Percentiles rank a stretch among this genome's conserved stretches.
phyloP scores from a whole-genome alignment of 768 basidiomycete genomes.

The Tricholoma terreum region DNA sequence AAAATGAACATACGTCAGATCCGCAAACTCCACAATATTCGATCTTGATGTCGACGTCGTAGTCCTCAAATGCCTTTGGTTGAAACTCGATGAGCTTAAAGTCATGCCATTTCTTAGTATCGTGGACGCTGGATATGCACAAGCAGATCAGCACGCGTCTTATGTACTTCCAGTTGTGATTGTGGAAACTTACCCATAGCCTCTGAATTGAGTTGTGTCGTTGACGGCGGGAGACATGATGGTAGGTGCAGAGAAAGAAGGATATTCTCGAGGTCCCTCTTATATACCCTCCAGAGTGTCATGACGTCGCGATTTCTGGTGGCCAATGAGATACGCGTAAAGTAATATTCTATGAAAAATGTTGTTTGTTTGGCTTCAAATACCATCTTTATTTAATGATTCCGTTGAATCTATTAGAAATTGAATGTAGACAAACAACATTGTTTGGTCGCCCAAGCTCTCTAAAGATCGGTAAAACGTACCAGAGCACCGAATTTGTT shows the following conservation, averaged over 20 bases:
- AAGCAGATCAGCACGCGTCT: not conserved
- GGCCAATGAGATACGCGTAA: not conserved
- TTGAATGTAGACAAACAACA: too few relatives aligned
- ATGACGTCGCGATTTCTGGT: not conserved
- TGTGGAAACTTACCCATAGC: not conserved
- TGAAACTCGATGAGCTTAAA: conserved; percentile 45
- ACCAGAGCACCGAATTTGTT: too few relatives aligned
- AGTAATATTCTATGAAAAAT: not conserved
- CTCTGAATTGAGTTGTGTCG: not conserved
- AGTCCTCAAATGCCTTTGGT: conserved; percentile 49
- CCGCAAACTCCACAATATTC: conserved; percentile 51
- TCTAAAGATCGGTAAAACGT: too few relatives aligned
- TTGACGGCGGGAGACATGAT: not conserved
- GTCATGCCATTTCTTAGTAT: conserved; percentile 35
- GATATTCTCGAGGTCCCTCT: not conserved
- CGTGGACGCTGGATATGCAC: conserved; percentile 27
- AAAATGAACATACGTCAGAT: conserved; percentile 38
- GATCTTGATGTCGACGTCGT: conserved; percentile 56
- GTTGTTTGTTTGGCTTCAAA: not conserved
- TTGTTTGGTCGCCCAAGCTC: too few relatives aligned
- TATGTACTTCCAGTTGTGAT: not conserved
- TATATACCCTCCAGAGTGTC: not conserved
- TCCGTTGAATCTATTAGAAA: too few relatives aligned
- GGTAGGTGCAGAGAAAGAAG: not conserved
- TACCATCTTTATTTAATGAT: too few relatives aligned